phyloP scores from a whole-genome alignment of 176 grass and related monocot genomes.

The Dactylis glomerata region DNA sequence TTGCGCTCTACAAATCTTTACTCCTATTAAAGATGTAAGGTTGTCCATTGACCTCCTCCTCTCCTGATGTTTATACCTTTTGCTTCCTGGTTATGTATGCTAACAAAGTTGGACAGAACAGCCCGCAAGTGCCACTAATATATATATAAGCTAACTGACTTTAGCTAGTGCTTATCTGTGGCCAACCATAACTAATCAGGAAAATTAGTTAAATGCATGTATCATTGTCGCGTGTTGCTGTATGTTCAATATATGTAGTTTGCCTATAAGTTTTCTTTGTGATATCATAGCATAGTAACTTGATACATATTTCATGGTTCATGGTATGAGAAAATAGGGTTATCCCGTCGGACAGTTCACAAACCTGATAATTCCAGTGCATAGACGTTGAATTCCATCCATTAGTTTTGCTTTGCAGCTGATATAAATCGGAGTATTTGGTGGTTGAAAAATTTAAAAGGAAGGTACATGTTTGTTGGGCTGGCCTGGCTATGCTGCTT shows the following conservation, averaged over 20 bases:
- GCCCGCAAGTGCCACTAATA: neutral
- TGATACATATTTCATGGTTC: neutral
- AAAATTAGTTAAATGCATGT: neutral
- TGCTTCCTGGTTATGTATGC: neutral
- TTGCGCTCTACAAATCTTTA: neutral
- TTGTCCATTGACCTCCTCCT: neutral
- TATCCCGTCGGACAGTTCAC: neutral
- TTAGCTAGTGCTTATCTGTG: neutral
- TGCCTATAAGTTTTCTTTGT: neutral
- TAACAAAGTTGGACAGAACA: neutral
- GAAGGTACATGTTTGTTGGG: neutral
- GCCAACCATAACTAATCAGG: neutral
- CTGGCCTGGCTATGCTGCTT: neutral
- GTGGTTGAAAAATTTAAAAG: neutral
- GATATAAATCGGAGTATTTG: neutral
- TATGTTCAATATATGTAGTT: neutral
- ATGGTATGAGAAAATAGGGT: neutral
- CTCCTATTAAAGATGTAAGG: neutral
- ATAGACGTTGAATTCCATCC: neutral
- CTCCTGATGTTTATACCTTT: neutral
- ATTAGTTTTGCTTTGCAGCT: neutral
- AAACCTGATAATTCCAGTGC: neutral
- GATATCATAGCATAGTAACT: neutral
- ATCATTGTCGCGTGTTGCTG: neutral
- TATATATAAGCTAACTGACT: neutral